phyloP scores from a whole-genome alignment of 192 early-diverging fungal genomes.

The Umbelopsis vinacea region DNA sequence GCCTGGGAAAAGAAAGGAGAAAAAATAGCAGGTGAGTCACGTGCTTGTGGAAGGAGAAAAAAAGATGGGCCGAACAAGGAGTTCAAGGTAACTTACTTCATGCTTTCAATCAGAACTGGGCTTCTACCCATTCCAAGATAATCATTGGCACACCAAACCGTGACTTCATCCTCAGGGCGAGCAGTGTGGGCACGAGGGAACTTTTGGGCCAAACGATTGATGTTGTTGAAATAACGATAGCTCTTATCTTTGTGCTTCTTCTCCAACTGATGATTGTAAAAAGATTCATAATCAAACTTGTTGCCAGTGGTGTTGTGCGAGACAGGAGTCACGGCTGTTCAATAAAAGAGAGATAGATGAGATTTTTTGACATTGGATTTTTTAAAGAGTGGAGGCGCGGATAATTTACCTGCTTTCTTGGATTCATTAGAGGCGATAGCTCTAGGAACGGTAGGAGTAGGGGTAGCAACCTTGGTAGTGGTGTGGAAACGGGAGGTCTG shows the following conservation, averaged over 20 bases:
- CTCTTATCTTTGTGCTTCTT: conserved; percentile 97
- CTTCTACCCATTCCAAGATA: conserved; percentile 97
- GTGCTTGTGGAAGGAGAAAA: not conserved
- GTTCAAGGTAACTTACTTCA: conserved; percentile 75
- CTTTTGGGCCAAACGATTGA: conserved; percentile 92
- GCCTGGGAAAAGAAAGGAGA: conserved; percentile 43
- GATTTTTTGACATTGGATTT: not conserved
- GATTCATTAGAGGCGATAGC: conserved; percentile 10
- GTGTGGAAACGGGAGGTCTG: conserved; percentile 51
- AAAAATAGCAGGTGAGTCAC: conserved; percentile 23
- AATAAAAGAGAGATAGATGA: not conserved
- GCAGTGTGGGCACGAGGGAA: conserved; percentile 96
- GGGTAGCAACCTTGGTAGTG: conserved; percentile 39
- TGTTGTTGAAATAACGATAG: conserved; percentile 99
- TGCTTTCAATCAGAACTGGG: conserved; percentile 80
- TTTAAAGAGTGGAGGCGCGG: not conserved
- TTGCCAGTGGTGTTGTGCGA: conserved; percentile 46
- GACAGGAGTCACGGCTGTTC: conserved; percentile 30
- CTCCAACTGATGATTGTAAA: conserved; percentile 84
- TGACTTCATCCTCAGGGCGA: conserved; percentile 83
- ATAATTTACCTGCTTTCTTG: conserved; percentile 30
- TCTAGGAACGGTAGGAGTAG: conserved; percentile 22
- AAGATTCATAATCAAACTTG: conserved; percentile 88
- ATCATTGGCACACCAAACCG: conserved; percentile 99
- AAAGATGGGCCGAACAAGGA: not conserved